phyloP scores from a whole-genome alignment of 208 protist species.

The Angomonas ambiguus region DNA sequence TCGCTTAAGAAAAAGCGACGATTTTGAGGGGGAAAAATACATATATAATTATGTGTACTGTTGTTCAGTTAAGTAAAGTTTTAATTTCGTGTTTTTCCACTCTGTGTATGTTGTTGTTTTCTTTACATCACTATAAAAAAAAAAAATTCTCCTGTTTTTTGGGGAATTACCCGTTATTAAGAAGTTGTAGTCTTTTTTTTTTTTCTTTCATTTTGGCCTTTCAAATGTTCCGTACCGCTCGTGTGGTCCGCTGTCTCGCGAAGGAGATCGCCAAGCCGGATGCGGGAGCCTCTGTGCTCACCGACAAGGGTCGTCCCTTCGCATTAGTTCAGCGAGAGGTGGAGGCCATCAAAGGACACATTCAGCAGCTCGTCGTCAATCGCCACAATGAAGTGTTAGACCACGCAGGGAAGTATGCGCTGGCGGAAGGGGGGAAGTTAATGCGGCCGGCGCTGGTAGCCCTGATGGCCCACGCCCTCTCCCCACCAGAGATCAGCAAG shows the following conservation, averaged over 20 bases:
- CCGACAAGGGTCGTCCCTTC: slow-evolving; percentile 50
- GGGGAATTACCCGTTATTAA: too few relatives aligned
- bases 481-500: slow-evolving; percentile 43
- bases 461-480: slow-evolving; percentile 69
- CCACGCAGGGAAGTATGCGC: slow-evolving; percentile 68
- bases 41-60: not conserved
- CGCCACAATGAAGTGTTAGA: slow-evolving; percentile 72
- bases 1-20: slow-evolving; percentile 33
- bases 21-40: slow-evolving; percentile 17
- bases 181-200: too few relatives aligned
- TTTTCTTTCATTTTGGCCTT: not conserved
- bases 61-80: not conserved
- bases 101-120: not conserved
- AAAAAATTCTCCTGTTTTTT: too few relatives aligned
- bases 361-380: slow-evolving; percentile 52
- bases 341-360: slow-evolving; percentile 53
- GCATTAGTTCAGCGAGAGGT: slow-evolving; percentile 62
- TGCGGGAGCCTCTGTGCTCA: slow-evolving; percentile 29
- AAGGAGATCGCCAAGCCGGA: not conserved
- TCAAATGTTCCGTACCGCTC: slow-evolving; percentile 10
- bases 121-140: not conserved
- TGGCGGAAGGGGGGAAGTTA: slow-evolving; percentile 63
- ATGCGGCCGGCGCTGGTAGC: slow-evolving; percentile 78
- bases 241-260: slow-evolving; percentile 9
- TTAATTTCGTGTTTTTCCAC: not conserved